Evolutionary conservation across 441 rosid species (phyloP).

Genomic region (Viola pubescens): DNA sequence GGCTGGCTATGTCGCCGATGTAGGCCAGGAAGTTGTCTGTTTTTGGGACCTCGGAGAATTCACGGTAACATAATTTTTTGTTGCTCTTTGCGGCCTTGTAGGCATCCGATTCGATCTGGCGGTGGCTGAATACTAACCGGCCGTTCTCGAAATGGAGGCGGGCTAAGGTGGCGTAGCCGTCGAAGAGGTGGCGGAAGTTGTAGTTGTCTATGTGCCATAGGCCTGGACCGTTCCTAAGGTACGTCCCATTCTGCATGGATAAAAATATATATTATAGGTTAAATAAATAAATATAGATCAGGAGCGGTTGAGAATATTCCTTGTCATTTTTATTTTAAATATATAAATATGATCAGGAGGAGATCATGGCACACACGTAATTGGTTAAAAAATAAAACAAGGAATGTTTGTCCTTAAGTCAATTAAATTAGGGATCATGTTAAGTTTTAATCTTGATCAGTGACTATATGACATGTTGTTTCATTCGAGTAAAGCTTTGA

Average conservation of each 20-base stretch:
- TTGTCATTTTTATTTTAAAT: too few relatives aligned
- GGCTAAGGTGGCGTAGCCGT: slow-evolving; percentile 78
- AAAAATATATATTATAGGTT: too few relatives aligned
- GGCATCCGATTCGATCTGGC: slow-evolving; percentile 77
- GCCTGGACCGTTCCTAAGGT: slow-evolving; percentile 91
- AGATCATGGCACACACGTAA: too few relatives aligned
- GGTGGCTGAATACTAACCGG: slow-evolving; percentile 56
- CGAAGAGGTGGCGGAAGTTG: slow-evolving; percentile 93
- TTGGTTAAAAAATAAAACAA: too few relatives aligned
- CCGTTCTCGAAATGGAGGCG: slow-evolving; percentile 68
- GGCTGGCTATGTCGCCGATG: slow-evolving; percentile 55
- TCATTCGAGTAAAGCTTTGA: too few relatives aligned
- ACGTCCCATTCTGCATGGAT: slow-evolving; percentile 75
- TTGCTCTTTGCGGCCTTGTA: slow-evolving; percentile 76
- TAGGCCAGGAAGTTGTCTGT: slow-evolving; percentile 51
- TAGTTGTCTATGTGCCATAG: slow-evolving; percentile 74
- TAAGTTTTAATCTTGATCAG: too few relatives aligned
- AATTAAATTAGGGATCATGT: too few relatives aligned
- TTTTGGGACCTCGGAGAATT: slow-evolving; percentile 84
- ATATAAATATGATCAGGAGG: too few relatives aligned
- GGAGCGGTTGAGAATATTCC: too few relatives aligned
- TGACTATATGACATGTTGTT: too few relatives aligned
- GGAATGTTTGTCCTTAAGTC: too few relatives aligned
- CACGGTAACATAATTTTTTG: slow-evolving; percentile 68
- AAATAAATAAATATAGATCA: too few relatives aligned